These are phyloP conservation scores for Gossypium arboreum DNA, from an alignment of 345 rosid genomes.

Conservation along the genomic window DNA sequence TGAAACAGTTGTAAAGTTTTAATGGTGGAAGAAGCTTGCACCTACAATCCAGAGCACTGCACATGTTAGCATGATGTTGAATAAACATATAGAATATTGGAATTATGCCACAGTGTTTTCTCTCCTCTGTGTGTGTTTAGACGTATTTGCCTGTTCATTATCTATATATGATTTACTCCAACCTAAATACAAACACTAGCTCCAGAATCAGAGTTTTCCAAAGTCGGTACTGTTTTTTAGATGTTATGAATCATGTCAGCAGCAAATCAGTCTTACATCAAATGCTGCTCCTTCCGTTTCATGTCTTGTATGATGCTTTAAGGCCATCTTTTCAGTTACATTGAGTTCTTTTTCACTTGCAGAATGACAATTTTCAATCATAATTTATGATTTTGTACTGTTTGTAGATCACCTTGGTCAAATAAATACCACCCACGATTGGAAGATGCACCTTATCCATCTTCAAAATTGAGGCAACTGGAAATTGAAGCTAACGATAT, in stretches of 20 bases:
- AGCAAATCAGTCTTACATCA: background rate
- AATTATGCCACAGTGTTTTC: background rate
- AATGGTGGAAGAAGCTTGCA: background rate
- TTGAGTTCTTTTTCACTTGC: background rate
- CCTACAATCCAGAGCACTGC: background rate
- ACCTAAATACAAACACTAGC: background rate
- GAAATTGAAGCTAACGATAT: slow-evolving; percentile 90
- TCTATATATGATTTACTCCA: background rate
- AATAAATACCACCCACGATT: slow-evolving; percentile 71
- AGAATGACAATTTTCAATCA: background rate
- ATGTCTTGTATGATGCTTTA: background rate
- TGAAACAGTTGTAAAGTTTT: background rate
- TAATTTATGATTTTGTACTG: background rate
- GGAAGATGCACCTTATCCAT: slow-evolving; percentile 80
- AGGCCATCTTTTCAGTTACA: slow-evolving; percentile 5
- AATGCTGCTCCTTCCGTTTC: background rate
- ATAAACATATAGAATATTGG: background rate
- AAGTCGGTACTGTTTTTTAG: background rate
- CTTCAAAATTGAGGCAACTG: slow-evolving; percentile 72
- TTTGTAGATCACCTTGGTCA: slow-evolving; percentile 90
- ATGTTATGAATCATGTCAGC: background rate
- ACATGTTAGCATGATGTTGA: background rate
- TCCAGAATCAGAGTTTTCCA: background rate
- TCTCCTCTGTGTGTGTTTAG: background rate
- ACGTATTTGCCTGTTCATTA: background rate